Evolutionary conservation across 257 asterid species (phyloP).

Genomic region (Ballota nigra): DNA sequence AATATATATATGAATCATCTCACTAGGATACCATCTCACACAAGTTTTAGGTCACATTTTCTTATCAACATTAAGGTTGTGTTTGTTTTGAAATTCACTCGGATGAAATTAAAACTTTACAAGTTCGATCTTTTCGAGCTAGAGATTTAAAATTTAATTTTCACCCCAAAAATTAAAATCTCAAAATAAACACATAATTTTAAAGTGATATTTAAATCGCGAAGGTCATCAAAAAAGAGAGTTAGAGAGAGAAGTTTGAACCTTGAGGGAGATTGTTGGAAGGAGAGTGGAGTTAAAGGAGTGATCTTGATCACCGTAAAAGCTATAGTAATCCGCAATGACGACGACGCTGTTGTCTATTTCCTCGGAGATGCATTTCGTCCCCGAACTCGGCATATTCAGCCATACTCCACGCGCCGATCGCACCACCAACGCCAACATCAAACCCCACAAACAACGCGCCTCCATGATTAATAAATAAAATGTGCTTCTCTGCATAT

Average conservation of each 20-base stretch:
- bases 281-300: slow-evolving; percentile 11
- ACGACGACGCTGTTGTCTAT: slow-evolving; percentile 60
- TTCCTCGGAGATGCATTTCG: slow-evolving; percentile 75
- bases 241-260: slow-evolving; percentile 1
- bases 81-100: too few relatives aligned
- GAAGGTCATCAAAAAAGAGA: not conserved
- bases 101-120: too few relatives aligned
- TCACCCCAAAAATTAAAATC: too few relatives aligned
- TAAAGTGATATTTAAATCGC: too few relatives aligned
- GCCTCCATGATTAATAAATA: slow-evolving; percentile 25
- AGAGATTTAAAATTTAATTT: too few relatives aligned
- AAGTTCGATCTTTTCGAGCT: too few relatives aligned
- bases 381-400: slow-evolving; percentile 52
- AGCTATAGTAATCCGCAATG: slow-evolving; percentile 49
- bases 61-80: not conserved
- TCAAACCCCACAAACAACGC: slow-evolving; percentile 19
- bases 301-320: slow-evolving; percentile 37
- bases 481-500: too few relatives aligned
- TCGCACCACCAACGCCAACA: slow-evolving; percentile 32
- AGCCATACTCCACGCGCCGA: slow-evolving; percentile 60
- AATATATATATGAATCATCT: too few relatives aligned
- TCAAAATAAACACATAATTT: too few relatives aligned
- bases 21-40: too few relatives aligned
- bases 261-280: slow-evolving; percentile 63
- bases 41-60: too few relatives aligned